Conservation (phyloP, 352 stramenopile species). For the Pythium plurisporium region DNA sequence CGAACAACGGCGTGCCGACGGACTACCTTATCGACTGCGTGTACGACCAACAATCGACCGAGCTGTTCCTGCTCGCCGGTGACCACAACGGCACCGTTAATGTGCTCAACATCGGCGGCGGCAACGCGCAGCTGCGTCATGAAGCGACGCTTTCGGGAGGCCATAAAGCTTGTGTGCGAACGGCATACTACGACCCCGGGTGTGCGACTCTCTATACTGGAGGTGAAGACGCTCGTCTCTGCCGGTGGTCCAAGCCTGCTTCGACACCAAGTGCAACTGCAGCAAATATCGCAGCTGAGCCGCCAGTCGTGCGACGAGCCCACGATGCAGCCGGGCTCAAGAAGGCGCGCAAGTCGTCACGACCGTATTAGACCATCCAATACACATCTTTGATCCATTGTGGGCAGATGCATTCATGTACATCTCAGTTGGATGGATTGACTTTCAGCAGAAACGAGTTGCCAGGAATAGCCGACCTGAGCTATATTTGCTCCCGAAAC, state of each 20-base stretch:
- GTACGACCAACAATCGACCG: constrained; percentile 63
- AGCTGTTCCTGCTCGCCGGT: constrained; percentile 74
- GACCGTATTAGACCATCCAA: constrained; percentile 49
- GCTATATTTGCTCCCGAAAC: constrained; percentile 4
- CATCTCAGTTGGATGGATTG: too few species aligned
- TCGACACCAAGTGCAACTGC: constrained; percentile 6
- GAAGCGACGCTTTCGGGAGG: constrained; percentile 45
- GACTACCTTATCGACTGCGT: constrained; percentile 88
- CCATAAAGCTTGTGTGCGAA: constrained; percentile 84
- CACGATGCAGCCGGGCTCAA: constrained; percentile 49
- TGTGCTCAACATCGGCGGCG: constrained; percentile 55
- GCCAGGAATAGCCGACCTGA: neutral
- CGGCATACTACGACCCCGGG: constrained; percentile 63
- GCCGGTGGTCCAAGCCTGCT: constrained; percentile 51
- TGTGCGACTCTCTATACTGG: constrained; percentile 64
- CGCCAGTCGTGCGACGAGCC: constrained; percentile 3
- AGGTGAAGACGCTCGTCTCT: constrained; percentile 84
- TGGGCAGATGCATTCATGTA: too few species aligned
- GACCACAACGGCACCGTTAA: constrained; percentile 79
- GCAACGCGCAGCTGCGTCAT: constrained; percentile 51
- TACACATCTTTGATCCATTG: neutral
- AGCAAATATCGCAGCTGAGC: constrained; percentile 8
- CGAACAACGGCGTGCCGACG: constrained; percentile 48
- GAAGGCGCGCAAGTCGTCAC: constrained; percentile 68
- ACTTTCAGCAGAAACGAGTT: too few species aligned